These are phyloP conservation scores for Magnaporthiopsis poae DNA, from an alignment of 2,329 filamentous ascomycete genomes.

Conservation along the genomic window DNA sequence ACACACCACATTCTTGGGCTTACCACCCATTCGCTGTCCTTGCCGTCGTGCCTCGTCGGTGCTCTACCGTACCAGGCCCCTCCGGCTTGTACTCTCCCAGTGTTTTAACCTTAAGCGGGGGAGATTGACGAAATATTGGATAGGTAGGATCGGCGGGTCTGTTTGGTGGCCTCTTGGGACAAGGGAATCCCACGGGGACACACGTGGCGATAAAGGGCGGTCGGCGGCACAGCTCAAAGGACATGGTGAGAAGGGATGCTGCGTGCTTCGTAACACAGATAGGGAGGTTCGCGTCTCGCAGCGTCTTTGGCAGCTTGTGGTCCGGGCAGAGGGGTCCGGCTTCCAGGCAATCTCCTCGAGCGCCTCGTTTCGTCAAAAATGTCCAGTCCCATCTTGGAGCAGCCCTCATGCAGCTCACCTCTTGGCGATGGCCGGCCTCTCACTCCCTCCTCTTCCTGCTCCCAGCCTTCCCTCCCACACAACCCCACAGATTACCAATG, in stretches of 20 bases:
- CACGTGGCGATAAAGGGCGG: neutral
- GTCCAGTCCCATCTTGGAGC: neutral
- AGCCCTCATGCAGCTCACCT: neutral
- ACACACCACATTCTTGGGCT: neutral
- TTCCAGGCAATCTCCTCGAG: neutral
- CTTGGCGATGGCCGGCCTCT: neutral
- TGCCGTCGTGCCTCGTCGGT: neutral
- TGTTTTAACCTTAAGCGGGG: neutral
- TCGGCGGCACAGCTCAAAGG: no score
- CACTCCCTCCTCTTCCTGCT: neutral
- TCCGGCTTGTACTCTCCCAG: no score
- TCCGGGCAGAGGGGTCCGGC: neutral
- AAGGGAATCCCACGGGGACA: neutral
- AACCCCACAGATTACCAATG: neutral
- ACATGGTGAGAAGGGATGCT: no score
- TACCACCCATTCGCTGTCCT: neutral
- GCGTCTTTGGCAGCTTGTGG: neutral
- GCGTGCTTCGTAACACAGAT: neutral
- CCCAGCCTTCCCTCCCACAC: neutral
- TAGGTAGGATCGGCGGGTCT: no score
- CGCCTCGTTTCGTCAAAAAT: neutral
- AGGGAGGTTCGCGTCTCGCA: no score
- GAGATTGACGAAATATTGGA: neutral
- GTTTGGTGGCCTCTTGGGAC: no score
- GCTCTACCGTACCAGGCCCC: neutral